phyloP scores from a whole-genome alignment of 805 yeast genomes.

The Metschnikowia proteae region DNA sequence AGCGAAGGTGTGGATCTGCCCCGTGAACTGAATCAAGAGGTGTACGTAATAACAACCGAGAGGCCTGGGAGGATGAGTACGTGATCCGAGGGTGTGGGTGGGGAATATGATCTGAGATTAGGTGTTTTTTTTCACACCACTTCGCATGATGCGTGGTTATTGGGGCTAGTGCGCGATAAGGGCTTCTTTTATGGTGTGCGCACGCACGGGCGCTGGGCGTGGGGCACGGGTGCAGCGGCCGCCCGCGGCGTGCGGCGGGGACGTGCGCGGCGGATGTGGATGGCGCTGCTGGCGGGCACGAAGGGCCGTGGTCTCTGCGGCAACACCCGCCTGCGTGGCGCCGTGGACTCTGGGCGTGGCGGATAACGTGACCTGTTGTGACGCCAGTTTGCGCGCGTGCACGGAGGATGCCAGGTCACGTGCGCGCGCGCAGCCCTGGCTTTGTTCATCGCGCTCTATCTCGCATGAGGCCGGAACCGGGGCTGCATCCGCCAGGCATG shows the following conservation, averaged over 20 bases:
- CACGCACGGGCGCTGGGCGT: neutral
- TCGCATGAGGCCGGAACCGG: neutral
- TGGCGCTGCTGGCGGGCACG: no score
- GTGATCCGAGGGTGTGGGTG: neutral
- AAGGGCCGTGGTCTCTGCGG: no score
- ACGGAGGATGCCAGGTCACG: neutral
- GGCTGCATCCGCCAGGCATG: neutral
- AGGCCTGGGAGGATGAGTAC: neutral
- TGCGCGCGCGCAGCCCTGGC: conserved; percentile 5
- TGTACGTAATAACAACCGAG: neutral
- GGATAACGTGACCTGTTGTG: conserved; percentile 5
- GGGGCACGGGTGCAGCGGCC: no score
- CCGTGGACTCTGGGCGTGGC: neutral
- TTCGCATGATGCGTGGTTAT: conserved; percentile 10
- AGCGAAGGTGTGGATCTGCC: conserved; percentile 6
- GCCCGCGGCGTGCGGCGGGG: no score
- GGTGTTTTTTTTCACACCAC: conserved; percentile 11
- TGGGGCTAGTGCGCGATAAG: conserved; percentile 10
- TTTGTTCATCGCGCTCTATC: conserved; percentile 4
- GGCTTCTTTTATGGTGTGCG: conserved; percentile 9
- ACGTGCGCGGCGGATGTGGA: neutral
- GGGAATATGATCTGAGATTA: neutral
- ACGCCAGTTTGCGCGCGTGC: conserved; percentile 3
- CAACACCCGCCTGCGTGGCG: neutral
- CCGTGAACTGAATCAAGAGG: conserved; percentile 21